Percentiles rank a stretch among this genome's conserved stretches.
Evolutionary conservation across 768 basidiomycete genomes (phyloP).

Genomic region (Termitomyces sp.): DNA sequence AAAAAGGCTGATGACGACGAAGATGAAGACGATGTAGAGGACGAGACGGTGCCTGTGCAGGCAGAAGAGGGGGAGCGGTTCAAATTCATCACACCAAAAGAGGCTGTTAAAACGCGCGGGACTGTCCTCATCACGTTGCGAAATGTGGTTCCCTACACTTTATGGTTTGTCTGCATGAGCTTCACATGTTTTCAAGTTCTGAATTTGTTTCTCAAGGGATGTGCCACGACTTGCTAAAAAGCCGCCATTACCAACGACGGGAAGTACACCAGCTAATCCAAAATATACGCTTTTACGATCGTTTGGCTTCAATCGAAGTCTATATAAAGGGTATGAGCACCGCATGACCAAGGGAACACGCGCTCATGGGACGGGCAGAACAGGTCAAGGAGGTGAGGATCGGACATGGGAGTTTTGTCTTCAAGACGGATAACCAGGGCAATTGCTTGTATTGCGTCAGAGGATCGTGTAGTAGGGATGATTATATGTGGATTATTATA

Average conservation of each 20-base stretch:
- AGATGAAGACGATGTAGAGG: conserved; percentile 33
- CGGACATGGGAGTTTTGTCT: conserved; percentile 88
- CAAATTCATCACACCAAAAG: conserved; percentile 11
- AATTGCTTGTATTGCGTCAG: neutral
- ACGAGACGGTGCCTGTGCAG: conserved; percentile 18
- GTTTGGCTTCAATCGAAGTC: conserved; percentile 64
- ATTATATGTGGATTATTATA: conserved; percentile 3
- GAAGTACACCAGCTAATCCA: conserved; percentile 52
- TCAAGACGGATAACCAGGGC: conserved; percentile 16
- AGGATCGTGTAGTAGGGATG: neutral
- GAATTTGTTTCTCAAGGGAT: conserved; percentile 44
- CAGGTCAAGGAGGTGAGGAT: conserved; percentile 71
- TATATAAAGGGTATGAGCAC: conserved; percentile 87
- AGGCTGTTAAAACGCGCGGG: conserved; percentile 40
- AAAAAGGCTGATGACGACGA: conserved; percentile 43
- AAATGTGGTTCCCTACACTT: conserved; percentile 81
- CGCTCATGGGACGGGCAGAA: conserved; percentile 58
- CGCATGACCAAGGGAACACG: conserved; percentile 90
- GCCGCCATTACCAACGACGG: conserved; percentile 50
- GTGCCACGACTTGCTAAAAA: conserved; percentile 70
- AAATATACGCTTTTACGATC: conserved; percentile 69
- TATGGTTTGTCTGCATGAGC: conserved; percentile 52
- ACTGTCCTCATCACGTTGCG: conserved; percentile 83
- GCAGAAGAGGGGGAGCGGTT: conserved; percentile 24
- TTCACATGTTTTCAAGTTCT: neutral